These are phyloP conservation scores for Metschnikowia amazonensis DNA, from an alignment of 805 yeast genomes.

Conservation along the genomic window DNA sequence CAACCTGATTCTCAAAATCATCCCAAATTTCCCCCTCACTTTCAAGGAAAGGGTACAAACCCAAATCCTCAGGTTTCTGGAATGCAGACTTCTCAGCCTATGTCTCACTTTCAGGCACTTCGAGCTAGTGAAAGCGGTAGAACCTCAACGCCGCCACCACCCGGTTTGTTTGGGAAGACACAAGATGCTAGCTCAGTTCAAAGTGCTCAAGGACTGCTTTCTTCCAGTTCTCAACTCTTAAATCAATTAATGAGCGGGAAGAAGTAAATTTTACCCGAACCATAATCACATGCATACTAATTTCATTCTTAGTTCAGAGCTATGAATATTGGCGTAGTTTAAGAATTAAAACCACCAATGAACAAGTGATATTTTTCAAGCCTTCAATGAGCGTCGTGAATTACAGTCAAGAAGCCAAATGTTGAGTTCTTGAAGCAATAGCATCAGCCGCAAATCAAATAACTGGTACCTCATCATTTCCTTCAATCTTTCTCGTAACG, in stretches of 20 bases:
- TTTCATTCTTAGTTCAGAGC: background rate
- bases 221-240: slow-evolving; percentile 73
- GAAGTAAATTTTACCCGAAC: slow-evolving; percentile 24
- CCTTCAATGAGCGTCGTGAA: background rate
- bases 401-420: background rate
- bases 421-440: slow-evolving; percentile 7
- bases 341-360: background rate
- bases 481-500: slow-evolving; percentile 15
- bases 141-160: slow-evolving; percentile 67
- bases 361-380: background rate
- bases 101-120: slow-evolving; percentile 25
- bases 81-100: slow-evolving; percentile 13
- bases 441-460: slow-evolving; percentile 15
- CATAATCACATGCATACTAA: slow-evolving; percentile 1
- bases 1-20: background rate
- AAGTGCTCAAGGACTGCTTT: slow-evolving; percentile 23
- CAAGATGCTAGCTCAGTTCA: slow-evolving; percentile 11
- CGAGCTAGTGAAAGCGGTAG: slow-evolving; percentile 31
- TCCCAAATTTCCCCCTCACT: slow-evolving; percentile 6
- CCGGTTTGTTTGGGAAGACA: slow-evolving; percentile 50
- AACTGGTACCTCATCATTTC: slow-evolving; percentile 21
- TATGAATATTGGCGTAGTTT: too few species aligned
- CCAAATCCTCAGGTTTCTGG: slow-evolving; percentile 1
- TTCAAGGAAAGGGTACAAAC: slow-evolving; percentile 2
- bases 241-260: slow-evolving; percentile 84